A percentile compares a stretch with the other conserved stretches of the same genome.
Conservation (phyloP, 768 basidiomycete species). For the Tephrocybe sp. region DNA sequence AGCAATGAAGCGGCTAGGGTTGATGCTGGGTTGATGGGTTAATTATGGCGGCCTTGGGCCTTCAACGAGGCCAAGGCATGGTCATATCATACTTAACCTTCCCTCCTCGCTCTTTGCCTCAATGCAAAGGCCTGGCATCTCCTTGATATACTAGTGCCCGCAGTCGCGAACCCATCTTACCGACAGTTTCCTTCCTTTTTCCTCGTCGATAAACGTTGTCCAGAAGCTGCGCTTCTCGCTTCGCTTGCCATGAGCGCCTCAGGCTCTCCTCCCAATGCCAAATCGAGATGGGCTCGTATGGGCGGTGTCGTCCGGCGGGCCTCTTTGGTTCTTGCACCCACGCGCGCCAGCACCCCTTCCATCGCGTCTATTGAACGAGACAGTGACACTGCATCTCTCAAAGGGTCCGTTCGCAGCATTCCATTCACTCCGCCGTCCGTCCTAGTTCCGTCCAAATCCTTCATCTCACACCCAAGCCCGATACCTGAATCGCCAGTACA, state of each 20-base stretch:
- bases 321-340: slow-evolving; percentile 51
- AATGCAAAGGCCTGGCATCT: slow-evolving; percentile 43
- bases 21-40: too few relatives aligned
- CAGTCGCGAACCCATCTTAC: slow-evolving; percentile 18
- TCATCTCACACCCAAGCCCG: slow-evolving; percentile 47
- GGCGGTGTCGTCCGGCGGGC: slow-evolving; percentile 61
- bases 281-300: slow-evolving; percentile 59
- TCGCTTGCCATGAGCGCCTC: slow-evolving; percentile 11
- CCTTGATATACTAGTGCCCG: slow-evolving; percentile 35
- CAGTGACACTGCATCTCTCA: slow-evolving; percentile 24
- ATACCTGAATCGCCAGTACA: slow-evolving; percentile 71
- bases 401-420: slow-evolving; percentile 21
- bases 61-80: too few relatives aligned
- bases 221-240: slow-evolving; percentile 19
- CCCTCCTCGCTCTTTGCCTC: slow-evolving; percentile 31
- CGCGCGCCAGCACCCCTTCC: slow-evolving; percentile 32
- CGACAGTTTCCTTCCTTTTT: slow-evolving; percentile 4
- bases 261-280: slow-evolving; percentile 22
- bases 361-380: slow-evolving; percentile 25
- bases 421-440: slow-evolving; percentile 11
- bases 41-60: too few relatives aligned
- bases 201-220: neutral
- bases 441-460: slow-evolving; percentile 24
- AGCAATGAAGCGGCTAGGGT: too few relatives aligned
- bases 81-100: neutral